phyloP scores from a whole-genome alignment of 2,329 filamentous ascomycete species.

The Madurella mycetomatis region DNA sequence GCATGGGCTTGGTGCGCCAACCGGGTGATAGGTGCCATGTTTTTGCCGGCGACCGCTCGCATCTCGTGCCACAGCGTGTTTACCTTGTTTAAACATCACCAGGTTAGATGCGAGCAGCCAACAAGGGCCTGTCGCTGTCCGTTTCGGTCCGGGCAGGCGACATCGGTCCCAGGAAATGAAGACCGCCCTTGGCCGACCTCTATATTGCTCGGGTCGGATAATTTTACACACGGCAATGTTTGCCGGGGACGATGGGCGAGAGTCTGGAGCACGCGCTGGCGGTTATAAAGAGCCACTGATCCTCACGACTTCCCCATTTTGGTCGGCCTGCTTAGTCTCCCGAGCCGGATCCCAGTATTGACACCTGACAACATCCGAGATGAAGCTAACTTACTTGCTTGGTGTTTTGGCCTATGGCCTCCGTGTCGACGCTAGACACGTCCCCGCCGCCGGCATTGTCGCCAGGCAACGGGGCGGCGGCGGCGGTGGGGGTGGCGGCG shows the following conservation, averaged over 20 bases:
- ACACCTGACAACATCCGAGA: neutral
- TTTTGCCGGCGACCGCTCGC: neutral
- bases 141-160: neutral
- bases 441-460: neutral
- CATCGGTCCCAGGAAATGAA: neutral
- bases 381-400: constrained; percentile 15
- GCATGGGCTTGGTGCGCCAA: neutral
- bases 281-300: neutral
- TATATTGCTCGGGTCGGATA: neutral
- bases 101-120: neutral
- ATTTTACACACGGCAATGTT: neutral
- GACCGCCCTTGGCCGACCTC: neutral
- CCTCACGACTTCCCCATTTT: neutral
- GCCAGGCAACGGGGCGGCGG: constrained; percentile 5
- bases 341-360: neutral
- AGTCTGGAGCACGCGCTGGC: neutral
- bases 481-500: neutral
- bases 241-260: too few species aligned
- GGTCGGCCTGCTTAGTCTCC: neutral
- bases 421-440: neutral
- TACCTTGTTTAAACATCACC: constrained; percentile 1
- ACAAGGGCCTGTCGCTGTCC: neutral
- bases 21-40: neutral
- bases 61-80: neutral
- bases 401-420: constrained; percentile 2